Evolutionary conservation across 805 yeast genomes (phyloP), one percentile per base, ranked within the genome.

Genomic region (Tetrapisispora nanseiensis): DNA sequence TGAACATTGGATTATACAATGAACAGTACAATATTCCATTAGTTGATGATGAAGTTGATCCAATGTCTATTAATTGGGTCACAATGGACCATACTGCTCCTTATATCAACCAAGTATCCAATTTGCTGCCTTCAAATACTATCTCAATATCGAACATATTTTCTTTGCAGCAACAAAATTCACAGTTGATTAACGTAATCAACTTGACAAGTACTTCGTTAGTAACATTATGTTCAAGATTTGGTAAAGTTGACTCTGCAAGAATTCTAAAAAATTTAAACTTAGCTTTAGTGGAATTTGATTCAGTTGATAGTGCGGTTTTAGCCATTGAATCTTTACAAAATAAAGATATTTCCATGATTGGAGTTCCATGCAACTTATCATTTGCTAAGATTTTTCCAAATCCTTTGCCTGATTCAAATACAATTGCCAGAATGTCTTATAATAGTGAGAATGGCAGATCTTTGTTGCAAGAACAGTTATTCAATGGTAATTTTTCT

Each of bases 321-420:
- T 74, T 71, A 36, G 86, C 95, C 40, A 79, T 80, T 55, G 82
- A 85, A n/a, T 76, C 71, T 37, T 73, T 89, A 56, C 86, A 83
- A 55, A 92, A 86, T 48, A 78, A 80, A 49, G 96, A 90, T 55
- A 69, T 90, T 30, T 62, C 67, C 2, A 74, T 79, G 47, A 83
- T 89, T 2, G 95, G 95, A 3, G 70, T 75, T 20, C 76, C 82
- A 16, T 76, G 92, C 57, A 68, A 76, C 32, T 84, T 86, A 32
- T 85, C 90, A 0, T 92, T 86, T 70, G 97, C 96, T 3, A 84
- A 82, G 54, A 74, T 86, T 26, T 52, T 61, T 51, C 73, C 64
- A 31, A 13, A 16, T 3, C 27, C 27, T 5, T 55, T 51, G 54
- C 63, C 55, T 43, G 62, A 53, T 45, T 19, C 32, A 31, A 33